Evolutionary conservation across 148 eudicot species (phyloP), one percentile per base, ranked within the genome.

Genomic region (Limonium bicolor): DNA sequence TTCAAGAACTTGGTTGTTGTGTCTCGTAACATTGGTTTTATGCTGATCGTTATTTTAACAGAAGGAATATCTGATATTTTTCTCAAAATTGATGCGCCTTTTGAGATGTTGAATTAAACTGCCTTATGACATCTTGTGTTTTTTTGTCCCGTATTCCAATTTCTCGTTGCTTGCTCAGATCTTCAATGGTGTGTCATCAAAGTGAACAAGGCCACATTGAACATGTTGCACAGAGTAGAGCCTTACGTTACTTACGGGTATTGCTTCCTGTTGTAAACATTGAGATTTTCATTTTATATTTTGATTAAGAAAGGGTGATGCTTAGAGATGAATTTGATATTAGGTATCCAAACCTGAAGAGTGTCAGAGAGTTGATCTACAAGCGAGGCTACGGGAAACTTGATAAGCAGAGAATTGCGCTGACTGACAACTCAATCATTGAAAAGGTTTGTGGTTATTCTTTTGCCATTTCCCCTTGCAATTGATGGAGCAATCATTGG

Each of bases 221-320:
- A 70, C 35, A 65, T 73, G 72, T 48, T 92, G 60, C 71, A 76
- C 30, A 78, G 63, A 51, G 86, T 92, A 59, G 95, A 92, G 63
- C 99, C 96, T 37, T 87, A 59, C 46, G 63, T 87, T 16, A 80
- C 99, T 35, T 92, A 78, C 33, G 99, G 93, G 96, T 81, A 81
- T 30, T 22, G 17, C 1, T 39, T 27, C 22, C 13, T 38, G 16
- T 36, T 20, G 13, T 6, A 19, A 20, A 7, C 38, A n/a, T n/a
- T n/a, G n/a, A n/a, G n/a, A n/a, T n/a, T n/a, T n/a, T n/a, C n/a
- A n/a, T n/a, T n/a, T n/a, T n/a, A n/a, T n/a, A n/a, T n/a, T n/a
- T n/a, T n/a, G n/a, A n/a, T n/a, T n/a, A n/a, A n/a, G n/a, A n/a
- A n/a, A n/a, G n/a, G n/a, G n/a, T n/a, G n/a, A n/a, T n/a, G n/a